Percentiles rank a stretch among this genome's conserved stretches.
Conservation (phyloP, 1,139 yeast species). For the Lodderomyces jiufengensis region DNA sequence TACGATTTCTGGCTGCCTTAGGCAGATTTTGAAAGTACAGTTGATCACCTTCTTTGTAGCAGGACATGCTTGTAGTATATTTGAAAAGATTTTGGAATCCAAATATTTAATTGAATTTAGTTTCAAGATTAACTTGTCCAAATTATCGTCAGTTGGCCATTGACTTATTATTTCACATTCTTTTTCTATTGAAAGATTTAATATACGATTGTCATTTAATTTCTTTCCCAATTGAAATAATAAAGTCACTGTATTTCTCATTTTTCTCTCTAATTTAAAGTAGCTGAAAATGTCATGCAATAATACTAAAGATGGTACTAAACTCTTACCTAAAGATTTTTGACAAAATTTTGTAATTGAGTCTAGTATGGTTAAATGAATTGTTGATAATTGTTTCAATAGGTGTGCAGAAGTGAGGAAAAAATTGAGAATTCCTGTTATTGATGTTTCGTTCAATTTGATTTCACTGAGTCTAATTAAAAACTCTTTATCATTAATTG, state of each 20-base stretch:
- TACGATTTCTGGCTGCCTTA: too few species aligned
- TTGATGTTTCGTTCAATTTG: slow-evolving; percentile 3
- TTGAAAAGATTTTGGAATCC: slow-evolving; percentile 5
- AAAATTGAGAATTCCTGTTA: slow-evolving; percentile 2
- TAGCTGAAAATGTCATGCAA: slow-evolving; percentile 15
- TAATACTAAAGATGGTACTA: slow-evolving; percentile 9
- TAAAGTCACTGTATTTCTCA: slow-evolving; percentile 28
- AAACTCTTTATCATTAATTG: slow-evolving; percentile 4
- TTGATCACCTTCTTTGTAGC: too few species aligned
- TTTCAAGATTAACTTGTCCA: slow-evolving; percentile 15
- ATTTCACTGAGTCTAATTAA: slow-evolving; percentile 3
- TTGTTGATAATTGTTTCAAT: slow-evolving; percentile 13
- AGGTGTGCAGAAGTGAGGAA: not conserved
- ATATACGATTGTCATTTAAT: slow-evolving; percentile 8
- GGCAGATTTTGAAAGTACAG: too few species aligned
- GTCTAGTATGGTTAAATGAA: slow-evolving; percentile 23
- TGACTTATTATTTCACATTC: slow-evolving; percentile 19
- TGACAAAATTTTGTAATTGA: slow-evolving; percentile 19
- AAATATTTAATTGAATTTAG: slow-evolving; percentile 16
- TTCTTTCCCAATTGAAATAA: slow-evolving; percentile 19
- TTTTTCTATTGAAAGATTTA: slow-evolving; percentile 18
- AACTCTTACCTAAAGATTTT: slow-evolving; percentile 5
- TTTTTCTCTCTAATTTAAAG: slow-evolving; percentile 25
- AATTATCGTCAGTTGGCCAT: slow-evolving; percentile 13
- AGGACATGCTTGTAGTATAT: too few species aligned